A percentile compares a stretch with the other conserved stretches of the same genome.
These are phyloP conservation scores for Pichia sp. DNA, from an alignment of 1,139 yeast species.

Conservation along the genomic window DNA sequence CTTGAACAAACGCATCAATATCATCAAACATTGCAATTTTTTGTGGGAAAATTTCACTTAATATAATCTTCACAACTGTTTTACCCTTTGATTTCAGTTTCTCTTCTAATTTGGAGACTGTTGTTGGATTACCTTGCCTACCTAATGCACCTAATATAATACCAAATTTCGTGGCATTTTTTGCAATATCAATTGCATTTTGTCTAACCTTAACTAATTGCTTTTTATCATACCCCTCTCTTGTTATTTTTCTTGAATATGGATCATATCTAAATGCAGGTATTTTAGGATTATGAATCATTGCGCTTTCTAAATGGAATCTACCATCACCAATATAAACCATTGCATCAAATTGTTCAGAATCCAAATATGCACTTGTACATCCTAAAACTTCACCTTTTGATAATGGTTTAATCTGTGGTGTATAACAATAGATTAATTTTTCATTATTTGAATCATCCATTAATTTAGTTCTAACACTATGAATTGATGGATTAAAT, in stretches of 20 bases:
- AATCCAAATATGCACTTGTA: constrained; percentile 75
- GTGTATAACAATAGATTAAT: constrained; percentile 64
- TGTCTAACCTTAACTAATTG: constrained; percentile 71
- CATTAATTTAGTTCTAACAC: constrained; percentile 56
- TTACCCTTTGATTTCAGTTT: constrained; percentile 49
- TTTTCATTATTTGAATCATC: constrained; percentile 37
- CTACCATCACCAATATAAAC: constrained; percentile 94
- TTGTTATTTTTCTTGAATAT: constrained; percentile 81
- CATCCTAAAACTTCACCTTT: constrained; percentile 97
- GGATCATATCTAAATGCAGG: constrained; percentile 96
- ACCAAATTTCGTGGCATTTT: constrained; percentile 63
- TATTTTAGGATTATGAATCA: constrained; percentile 92
- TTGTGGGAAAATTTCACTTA: constrained; percentile 91
- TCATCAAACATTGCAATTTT: constrained; percentile 92
- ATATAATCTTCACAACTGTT: constrained; percentile 69
- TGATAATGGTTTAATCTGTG: constrained; percentile 88
- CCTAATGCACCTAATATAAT: constrained; percentile 93
- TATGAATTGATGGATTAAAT: constrained; percentile 89
- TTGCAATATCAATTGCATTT: constrained; percentile 62
- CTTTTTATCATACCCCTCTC: constrained; percentile 80
- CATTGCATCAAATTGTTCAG: constrained; percentile 64
- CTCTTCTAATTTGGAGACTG: constrained; percentile 59
- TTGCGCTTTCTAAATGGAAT: constrained; percentile 89
- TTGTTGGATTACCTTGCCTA: constrained; percentile 84
- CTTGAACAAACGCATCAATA: constrained; percentile 92